Percentiles rank a stretch among this genome's conserved stretches.
These are phyloP conservation scores for Cladophialophora bantiana DNA, from an alignment of 2,329 filamentous ascomycete genomes.

Conservation along the genomic window DNA sequence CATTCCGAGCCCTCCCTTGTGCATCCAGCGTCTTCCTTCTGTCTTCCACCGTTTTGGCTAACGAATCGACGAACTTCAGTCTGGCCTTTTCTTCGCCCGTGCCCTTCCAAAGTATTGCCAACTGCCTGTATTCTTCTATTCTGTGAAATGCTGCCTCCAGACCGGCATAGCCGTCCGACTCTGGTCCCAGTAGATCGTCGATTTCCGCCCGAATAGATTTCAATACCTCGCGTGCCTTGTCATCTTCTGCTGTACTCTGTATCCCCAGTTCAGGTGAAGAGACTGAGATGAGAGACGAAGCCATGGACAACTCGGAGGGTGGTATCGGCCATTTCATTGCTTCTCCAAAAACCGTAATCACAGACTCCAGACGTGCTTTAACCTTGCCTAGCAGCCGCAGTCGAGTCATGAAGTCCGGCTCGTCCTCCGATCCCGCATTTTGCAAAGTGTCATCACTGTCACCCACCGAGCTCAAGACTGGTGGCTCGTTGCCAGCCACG, in stretches of 20 bases:
- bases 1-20: slow-evolving; percentile 44
- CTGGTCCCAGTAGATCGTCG: slow-evolving; percentile 66
- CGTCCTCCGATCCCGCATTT: slow-evolving; percentile 40
- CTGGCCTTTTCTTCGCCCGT: slow-evolving; percentile 92
- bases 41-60: slow-evolving; percentile 86
- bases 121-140: slow-evolving; percentile 77
- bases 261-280: slow-evolving; percentile 79
- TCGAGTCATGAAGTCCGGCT: slow-evolving; percentile 75
- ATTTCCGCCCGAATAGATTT: slow-evolving; percentile 76
- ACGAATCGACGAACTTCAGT: slow-evolving; percentile 77
- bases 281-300: slow-evolving; percentile 86
- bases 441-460: slow-evolving; percentile 26
- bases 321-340: slow-evolving; percentile 96
- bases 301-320: slow-evolving; percentile 82
- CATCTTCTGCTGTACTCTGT: slow-evolving; percentile 74
- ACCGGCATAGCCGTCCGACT: slow-evolving; percentile 68
- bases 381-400: slow-evolving; percentile 84
- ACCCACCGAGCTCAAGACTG: slow-evolving; percentile 8
- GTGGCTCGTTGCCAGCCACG: slow-evolving; percentile 27
- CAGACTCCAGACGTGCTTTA: slow-evolving; percentile 81
- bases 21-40: slow-evolving; percentile 56
- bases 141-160: slow-evolving; percentile 75
- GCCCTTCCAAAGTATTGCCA: slow-evolving; percentile 89
- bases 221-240: slow-evolving; percentile 84
- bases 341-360: slow-evolving; percentile 90